Conservation (phyloP, 2,329 filamentous ascomycete genomes). For the Trichoderma pleuroti region DNA sequence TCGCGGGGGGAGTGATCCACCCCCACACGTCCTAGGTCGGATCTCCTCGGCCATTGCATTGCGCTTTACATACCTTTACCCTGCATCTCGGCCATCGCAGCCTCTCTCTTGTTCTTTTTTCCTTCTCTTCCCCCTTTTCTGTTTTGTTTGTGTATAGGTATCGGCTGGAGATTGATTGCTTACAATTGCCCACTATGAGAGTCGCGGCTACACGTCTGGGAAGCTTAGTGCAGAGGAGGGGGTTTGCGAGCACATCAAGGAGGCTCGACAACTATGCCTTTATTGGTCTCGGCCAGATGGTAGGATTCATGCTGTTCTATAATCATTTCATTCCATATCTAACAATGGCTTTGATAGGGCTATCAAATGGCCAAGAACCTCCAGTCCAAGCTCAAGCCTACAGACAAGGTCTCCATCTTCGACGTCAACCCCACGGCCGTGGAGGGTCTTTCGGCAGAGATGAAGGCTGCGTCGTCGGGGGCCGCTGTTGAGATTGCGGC, state of each 20-base stretch:
- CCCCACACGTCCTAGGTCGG: slow-evolving; percentile 14
- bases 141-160: not conserved
- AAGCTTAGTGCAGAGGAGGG: slow-evolving; percentile 39
- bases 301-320: slow-evolving; percentile 31
- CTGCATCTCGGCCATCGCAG: not conserved
- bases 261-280: slow-evolving; percentile 55
- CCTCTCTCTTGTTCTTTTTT: not conserved
- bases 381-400: slow-evolving; percentile 51
- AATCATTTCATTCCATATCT: not conserved
- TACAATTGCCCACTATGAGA: slow-evolving; percentile 23
- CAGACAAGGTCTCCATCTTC: slow-evolving; percentile 51
- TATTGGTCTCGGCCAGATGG: slow-evolving; percentile 60
- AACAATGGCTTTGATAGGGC: slow-evolving; percentile 39
- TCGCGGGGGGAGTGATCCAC: slow-evolving; percentile 26
- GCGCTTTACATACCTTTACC: not conserved
- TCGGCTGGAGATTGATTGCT: not conserved
- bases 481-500: slow-evolving; percentile 45
- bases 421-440: slow-evolving; percentile 53
- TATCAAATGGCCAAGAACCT: slow-evolving; percentile 63
- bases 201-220: slow-evolving; percentile 25
- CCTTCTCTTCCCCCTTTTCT: not conserved
- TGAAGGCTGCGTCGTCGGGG: slow-evolving; percentile 42
- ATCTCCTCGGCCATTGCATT: not conserved
- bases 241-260: slow-evolving; percentile 48
- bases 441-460: slow-evolving; percentile 46